Evolutionary conservation across 2,329 filamentous ascomycete species (phyloP).

Genomic region (Cladosporium colombiae): DNA sequence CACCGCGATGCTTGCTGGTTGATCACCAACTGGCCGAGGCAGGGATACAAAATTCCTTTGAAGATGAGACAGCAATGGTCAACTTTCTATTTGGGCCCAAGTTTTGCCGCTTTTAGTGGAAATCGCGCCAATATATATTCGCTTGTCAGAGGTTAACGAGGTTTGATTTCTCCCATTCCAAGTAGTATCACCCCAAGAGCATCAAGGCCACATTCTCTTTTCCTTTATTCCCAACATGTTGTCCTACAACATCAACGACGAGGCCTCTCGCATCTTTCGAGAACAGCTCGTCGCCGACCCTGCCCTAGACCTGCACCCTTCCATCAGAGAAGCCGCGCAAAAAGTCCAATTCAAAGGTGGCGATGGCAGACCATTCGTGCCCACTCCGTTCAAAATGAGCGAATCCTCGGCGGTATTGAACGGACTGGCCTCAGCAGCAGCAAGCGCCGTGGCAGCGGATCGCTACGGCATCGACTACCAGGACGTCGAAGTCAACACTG

Average conservation of each 20-base stretch:
- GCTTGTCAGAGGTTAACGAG: background rate
- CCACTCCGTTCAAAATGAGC: conserved; percentile 57
- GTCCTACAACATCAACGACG: background rate
- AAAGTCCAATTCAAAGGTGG: background rate
- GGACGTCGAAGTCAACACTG: conserved; percentile 16
- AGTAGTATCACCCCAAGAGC: background rate
- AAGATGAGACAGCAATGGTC: background rate
- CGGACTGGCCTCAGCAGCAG: conserved; percentile 9
- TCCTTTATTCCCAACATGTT: background rate
- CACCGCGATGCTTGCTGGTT: background rate
- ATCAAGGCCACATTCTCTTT: background rate
- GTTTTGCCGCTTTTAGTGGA: no score
- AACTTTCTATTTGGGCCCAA: background rate
- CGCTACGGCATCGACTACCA: conserved; percentile 16
- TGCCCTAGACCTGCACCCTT: background rate
- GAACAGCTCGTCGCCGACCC: background rate
- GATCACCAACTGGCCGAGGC: background rate
- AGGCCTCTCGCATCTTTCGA: background rate
- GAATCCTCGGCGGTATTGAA: conserved; percentile 52
- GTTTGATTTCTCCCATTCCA: background rate
- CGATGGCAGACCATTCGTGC: conserved; percentile 45
- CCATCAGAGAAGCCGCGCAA: conserved; percentile 6
- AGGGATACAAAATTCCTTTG: background rate
- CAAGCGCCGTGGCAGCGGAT: conserved; percentile 2
- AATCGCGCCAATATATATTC: background rate